A percentile compares a stretch with the other conserved stretches of the same genome.
phyloP scores from a whole-genome alignment of 2,329 filamentous ascomycete genomes.

The Trichoderma pleuroti region DNA sequence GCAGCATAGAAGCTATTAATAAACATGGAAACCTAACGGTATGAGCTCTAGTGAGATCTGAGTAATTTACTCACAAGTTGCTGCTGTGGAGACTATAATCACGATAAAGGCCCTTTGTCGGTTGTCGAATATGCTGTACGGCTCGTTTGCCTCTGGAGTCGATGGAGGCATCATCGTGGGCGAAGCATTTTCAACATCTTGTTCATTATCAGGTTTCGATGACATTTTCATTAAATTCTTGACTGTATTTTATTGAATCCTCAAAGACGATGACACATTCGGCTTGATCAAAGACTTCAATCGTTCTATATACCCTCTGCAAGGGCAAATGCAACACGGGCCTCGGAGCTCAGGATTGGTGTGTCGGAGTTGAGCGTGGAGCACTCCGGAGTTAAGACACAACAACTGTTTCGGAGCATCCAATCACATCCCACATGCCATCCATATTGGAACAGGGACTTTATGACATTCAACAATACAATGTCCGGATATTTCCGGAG shows the following conservation, averaged over 20 bases:
- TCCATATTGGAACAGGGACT: not conserved
- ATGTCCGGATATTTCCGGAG: not conserved
- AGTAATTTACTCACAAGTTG: constrained; percentile 42
- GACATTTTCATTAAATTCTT: not conserved
- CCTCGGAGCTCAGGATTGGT: not conserved
- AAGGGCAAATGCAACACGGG: not conserved
- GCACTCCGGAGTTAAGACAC: not conserved
- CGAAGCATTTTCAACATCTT: not conserved
- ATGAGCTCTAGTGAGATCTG: not conserved
- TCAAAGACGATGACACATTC: not conserved
- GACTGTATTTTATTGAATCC: not conserved
- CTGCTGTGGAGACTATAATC: constrained; percentile 45
- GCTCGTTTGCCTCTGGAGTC: constrained; percentile 23
- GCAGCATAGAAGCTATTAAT: not conserved
- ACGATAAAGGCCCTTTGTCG: constrained; percentile 48
- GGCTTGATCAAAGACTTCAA: not conserved
- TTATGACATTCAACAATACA: not conserved
- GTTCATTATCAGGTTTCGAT: not conserved
- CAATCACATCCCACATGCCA: not conserved
- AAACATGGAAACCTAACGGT: not conserved
- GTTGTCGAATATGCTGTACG: constrained; percentile 50
- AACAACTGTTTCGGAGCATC: not conserved
- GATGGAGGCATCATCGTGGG: not conserved
- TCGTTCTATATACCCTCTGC: constrained; percentile 1
- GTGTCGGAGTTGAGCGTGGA: constrained; percentile 1